These are phyloP conservation scores for Diaporthe australafricana DNA, from an alignment of 2,329 filamentous ascomycete species.

Conservation along the genomic window DNA sequence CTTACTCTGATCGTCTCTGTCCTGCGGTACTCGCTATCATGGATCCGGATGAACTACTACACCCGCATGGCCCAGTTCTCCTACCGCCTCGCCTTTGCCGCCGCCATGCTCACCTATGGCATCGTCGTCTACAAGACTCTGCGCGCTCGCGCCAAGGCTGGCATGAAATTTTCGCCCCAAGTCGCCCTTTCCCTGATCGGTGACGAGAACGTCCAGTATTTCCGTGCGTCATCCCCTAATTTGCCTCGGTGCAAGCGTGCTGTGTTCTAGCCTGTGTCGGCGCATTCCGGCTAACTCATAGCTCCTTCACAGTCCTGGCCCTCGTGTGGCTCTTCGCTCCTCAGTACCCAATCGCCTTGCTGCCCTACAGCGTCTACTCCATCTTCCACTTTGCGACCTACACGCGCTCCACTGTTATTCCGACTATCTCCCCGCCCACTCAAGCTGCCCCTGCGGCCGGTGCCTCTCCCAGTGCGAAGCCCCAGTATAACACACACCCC, in stretches of 20 bases:
- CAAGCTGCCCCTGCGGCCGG: slow-evolving; percentile 64
- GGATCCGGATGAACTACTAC: slow-evolving; percentile 89
- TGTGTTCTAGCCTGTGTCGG: neutral
- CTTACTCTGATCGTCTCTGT: slow-evolving; percentile 86
- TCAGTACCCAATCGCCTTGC: slow-evolving; percentile 88
- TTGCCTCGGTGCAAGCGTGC: neutral
- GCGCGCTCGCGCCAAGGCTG: slow-evolving; percentile 83
- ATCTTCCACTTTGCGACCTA: slow-evolving; percentile 99
- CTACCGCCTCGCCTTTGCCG: slow-evolving; percentile 91
- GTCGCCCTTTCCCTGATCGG: slow-evolving; percentile 75
- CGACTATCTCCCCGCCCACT: slow-evolving; percentile 80
- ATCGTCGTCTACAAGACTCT: slow-evolving; percentile 99
- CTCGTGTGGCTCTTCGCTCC: slow-evolving; percentile 94
- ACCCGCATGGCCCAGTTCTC: slow-evolving; percentile 81
- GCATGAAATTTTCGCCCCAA: slow-evolving; percentile 67
- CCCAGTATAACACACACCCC: slow-evolving; percentile 65
- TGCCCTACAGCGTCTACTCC: slow-evolving; percentile 97
- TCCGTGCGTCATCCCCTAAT: slow-evolving; percentile 73
- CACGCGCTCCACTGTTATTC: slow-evolving; percentile 91
- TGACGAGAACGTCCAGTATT: slow-evolving; percentile 98
- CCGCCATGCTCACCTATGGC: slow-evolving; percentile 92
- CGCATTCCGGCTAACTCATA: slow-evolving; percentile 36
- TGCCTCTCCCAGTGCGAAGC: slow-evolving; percentile 68
- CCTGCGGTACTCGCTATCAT: slow-evolving; percentile 85
- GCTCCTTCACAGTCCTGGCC: slow-evolving; percentile 77